Evolutionary conservation across 805 yeast genomes (phyloP), one percentile per base, ranked within the genome.

Genomic region (Teunomyces atbi): DNA sequence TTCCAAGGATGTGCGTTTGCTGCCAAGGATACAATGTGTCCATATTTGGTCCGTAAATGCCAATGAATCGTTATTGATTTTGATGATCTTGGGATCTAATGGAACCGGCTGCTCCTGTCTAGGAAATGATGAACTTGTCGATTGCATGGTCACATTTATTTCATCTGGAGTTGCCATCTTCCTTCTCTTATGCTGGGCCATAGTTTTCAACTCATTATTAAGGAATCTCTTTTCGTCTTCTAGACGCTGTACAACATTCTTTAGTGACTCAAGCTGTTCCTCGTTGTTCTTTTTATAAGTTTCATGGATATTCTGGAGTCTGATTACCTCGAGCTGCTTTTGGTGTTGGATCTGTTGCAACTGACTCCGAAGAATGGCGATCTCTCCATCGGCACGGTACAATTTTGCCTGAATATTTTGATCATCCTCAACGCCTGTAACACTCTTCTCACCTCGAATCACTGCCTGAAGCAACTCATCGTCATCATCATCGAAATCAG

Each of bases 361-460:
- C 54, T 83, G 88, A 7, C 84, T 80, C 45, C 95, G 71, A 13
- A 91, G 69, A 29, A 90, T 83, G 11, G 94, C 83, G 30, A 87
- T 82, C 58, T 91, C 96, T 2, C 97, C 97, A 45, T 78, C 79
- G 4, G 88, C 84, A 29, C 74, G 66, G 45, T 69, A 72, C n/a
- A 82, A 39, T 44, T 57, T 49, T 46, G 57, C 52, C 55, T 58
- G 58, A 45, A 62, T 41, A 49, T 62, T 52, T 45, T 43, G 46
- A 18, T 16, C 20, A 11, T 34, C 33, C 5, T 42, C 36, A 12
- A 21, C 7, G 11, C 20, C 4, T 6, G 28, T 50, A 7, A 15
- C 36, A 18, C 5, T 35, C 15, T 35, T 30, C 2, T 20, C 36
- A 10, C 62, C 61, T 1, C 38, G 28, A 38, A 77, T 75, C 10